Evolutionary conservation across 257 asterid genomes (phyloP), one percentile per base, ranked within the genome.

Genomic region (Forsythia viridissima): DNA sequence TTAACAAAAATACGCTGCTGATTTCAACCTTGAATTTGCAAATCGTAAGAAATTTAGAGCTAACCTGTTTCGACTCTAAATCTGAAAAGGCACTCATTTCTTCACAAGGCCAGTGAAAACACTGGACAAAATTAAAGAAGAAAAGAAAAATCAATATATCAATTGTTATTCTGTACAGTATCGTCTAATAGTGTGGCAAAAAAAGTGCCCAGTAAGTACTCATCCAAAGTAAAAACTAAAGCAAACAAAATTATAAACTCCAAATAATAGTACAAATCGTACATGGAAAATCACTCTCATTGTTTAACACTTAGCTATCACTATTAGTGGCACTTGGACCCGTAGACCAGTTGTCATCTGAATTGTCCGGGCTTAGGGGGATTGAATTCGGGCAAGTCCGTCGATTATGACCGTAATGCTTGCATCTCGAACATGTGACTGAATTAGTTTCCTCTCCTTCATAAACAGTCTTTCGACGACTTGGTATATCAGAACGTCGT

Each of bases 401-500:
- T 63, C 70, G 70, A 10, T 63, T 63, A 63, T 63, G 70, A 18
- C 70, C 70, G 11, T 63, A 63, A 63, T 63, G 70, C 39, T 63
- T 63, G 70, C 70, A 63, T 63, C 70, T 63, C 13, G 70, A 63
- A 63, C 70, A 63, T 11, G 39, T 63, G 70, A 63, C 70, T 12
- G 70, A 63, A 63, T 30, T 63, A 24, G 70, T 63, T 63, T 63
- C 70, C 40, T 63, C 70, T 21, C 70, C 70, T 24, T 30, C 40
- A 11, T 24, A 1, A 10, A 24, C 38, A 24, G 15, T 30, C 70
- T 55, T 55, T 55, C 30, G 65, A n/a, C 70, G 11, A 8, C 70
- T 24, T 8, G 70, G 13, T 15, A 63, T 30, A 21, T 63, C 70
- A 4, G 70, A 63, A 21, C 70, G 70, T 11, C 70, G 70, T 63